A percentile compares a stretch with the other conserved stretches of the same genome.
Evolutionary conservation across 768 basidiomycete species (phyloP).

Genomic region (Xerocomus spinulosus): DNA sequence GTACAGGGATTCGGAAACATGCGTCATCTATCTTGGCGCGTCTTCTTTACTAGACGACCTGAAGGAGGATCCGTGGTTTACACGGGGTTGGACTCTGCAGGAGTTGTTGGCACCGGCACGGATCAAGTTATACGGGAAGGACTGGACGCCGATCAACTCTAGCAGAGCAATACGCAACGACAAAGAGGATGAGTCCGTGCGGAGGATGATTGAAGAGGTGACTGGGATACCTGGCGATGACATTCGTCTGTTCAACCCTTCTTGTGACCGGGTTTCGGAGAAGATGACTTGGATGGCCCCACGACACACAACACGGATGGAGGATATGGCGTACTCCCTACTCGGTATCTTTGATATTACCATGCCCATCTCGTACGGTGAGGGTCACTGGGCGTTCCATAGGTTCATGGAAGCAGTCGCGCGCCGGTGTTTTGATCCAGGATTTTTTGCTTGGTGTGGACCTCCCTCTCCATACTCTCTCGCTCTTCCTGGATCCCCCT

Average conservation of each 20-base stretch:
- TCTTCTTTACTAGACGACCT: constrained; percentile 3
- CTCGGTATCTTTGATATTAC: constrained; percentile 4
- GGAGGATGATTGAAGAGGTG: background rate
- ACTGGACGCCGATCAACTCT: constrained; percentile 1
- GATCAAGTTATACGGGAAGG: constrained; percentile 1
- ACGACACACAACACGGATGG: background rate
- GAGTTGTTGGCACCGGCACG: background rate
- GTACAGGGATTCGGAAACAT: constrained; percentile 2
- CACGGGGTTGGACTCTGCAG: constrained; percentile 4
- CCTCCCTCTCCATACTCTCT: background rate
- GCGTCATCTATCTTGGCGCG: background rate
- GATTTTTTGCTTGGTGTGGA: constrained; percentile 2
- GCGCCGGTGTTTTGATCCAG: background rate
- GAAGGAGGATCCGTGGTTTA: constrained; percentile 3
- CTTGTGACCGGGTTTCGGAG: constrained; percentile 1
- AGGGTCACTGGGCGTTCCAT: background rate
- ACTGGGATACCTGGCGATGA: background rate
- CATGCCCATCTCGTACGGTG: constrained; percentile 5
- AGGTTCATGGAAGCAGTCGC: background rate
- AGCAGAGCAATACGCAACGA: background rate
- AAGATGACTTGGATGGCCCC: constrained; percentile 5
- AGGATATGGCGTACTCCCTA: constrained; percentile 4
- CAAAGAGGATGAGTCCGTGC: background rate
- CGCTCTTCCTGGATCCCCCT: background rate
- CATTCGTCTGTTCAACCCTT: background rate